Conservation (phyloP, 1,139 yeast species). For the Chernovozyma aurita region DNA sequence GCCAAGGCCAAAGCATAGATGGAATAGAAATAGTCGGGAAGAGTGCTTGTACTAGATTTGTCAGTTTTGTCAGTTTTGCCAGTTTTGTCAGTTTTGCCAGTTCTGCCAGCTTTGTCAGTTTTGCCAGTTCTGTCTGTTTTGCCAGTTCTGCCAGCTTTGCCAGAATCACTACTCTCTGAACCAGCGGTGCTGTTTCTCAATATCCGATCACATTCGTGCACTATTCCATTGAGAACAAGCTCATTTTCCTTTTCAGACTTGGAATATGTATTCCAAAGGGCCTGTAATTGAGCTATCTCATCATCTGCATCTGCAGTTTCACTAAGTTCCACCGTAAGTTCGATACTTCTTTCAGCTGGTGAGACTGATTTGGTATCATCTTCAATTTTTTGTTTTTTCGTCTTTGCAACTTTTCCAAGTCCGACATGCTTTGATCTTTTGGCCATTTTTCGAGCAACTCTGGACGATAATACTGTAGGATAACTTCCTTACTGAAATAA, state of each 20-base stretch:
- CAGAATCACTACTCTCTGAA: too few relatives aligned
- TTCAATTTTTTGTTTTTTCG: constrained; percentile 44
- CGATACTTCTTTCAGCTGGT: too few relatives aligned
- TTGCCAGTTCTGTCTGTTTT: too few relatives aligned
- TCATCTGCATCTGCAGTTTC: constrained; percentile 73
- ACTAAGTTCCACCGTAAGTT: constrained; percentile 66
- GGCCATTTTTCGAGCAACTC: constrained; percentile 54
- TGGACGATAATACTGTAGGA: too few relatives aligned
- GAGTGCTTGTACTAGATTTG: too few relatives aligned
- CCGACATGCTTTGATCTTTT: constrained; percentile 78
- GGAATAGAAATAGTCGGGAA: constrained; percentile 63
- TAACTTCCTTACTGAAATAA: too few relatives aligned
- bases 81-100: too few relatives aligned
- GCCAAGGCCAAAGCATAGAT: constrained; percentile 71
- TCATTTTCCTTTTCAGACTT: constrained; percentile 56
- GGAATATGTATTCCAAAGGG: constrained; percentile 61
- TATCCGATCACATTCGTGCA: constrained; percentile 87
- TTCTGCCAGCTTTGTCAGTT: too few relatives aligned
- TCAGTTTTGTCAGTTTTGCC: too few relatives aligned
- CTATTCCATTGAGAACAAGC: constrained; percentile 71
- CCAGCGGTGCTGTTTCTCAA: constrained; percentile 41
- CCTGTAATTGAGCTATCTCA: constrained; percentile 68
- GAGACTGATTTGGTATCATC: too few relatives aligned
- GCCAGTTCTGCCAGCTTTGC: too few relatives aligned
- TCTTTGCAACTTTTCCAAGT: constrained; percentile 59